Base-by-base conservation (phyloP, 2,329 filamentous ascomycete genomes). In the Blastomyces emzantsi region DNA sequence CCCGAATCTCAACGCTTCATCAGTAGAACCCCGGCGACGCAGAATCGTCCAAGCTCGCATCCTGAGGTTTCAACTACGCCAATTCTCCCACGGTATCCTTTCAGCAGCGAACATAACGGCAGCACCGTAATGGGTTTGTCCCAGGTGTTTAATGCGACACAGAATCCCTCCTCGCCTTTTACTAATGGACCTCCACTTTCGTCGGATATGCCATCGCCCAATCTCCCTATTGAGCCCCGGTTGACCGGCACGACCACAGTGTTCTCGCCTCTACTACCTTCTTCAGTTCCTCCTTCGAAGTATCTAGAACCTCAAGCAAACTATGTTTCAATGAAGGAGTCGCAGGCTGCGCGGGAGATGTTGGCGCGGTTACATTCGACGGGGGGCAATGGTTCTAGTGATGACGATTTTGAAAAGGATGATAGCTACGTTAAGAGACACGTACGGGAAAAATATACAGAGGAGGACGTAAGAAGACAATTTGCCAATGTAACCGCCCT, bases 171-270 rank as follows among this genome's bases (percentile, higher is more conserved):
- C 2, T 81, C 79, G 13, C 80, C 80, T 4, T 70, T 78, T 47
- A 69, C 74, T 13, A 73, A 75, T 66, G 66, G 70, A 13, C 67
- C 70, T 2, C 73, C 73, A 7, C 72, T 73, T 9, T 66, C 74
- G 39, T 81, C 78, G 13, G 79, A 81, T 65, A 76, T 79, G 60
- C 80, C 80, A 3, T 81, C 80, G 1, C 80, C 80, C n/a, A 77
- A 79, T 66, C 70, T 81, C 25, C 75, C 78, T 47, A 74, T 79
- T 33, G 74, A 79, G 62, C 70, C 71, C 43, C 73, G 72, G 39
- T 73, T 75, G 9, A 67, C 76, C 30, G 68, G 70, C 54, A 69
- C 70, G 13, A 64, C 75, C 0, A 49, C 41, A 25, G n/a, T 60
- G 8, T 78, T 77, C 4, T 79, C 79, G 1, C 76, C 79, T 4